These are phyloP conservation scores for Elsinoe necatrix DNA, from an alignment of 2,329 filamentous ascomycete species.

Conservation along the genomic window DNA sequence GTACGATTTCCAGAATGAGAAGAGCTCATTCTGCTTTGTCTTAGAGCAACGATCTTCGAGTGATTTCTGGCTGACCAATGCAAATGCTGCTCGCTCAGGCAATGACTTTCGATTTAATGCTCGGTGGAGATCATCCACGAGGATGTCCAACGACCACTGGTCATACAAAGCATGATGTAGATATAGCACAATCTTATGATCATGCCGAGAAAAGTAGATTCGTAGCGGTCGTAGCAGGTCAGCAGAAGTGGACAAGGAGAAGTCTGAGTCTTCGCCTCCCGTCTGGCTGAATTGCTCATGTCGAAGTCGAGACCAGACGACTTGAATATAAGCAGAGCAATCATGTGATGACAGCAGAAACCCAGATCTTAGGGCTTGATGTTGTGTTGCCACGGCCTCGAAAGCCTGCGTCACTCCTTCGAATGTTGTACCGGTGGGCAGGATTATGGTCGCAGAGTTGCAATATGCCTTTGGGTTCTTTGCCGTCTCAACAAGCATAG, in stretches of 20 bases:
- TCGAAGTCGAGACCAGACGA: slow-evolving; percentile 52
- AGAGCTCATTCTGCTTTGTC: slow-evolving; percentile 15
- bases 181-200: slow-evolving; percentile 40
- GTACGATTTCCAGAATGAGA: slow-evolving; percentile 59
- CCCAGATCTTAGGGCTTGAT: slow-evolving; percentile 64
- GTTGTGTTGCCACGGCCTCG: slow-evolving; percentile 41
- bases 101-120: slow-evolving; percentile 36
- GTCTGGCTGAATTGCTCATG: slow-evolving; percentile 25
- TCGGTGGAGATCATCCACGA: slow-evolving; percentile 58
- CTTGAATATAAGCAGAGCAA: slow-evolving; percentile 47
- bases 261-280: slow-evolving; percentile 18
- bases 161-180: slow-evolving; percentile 84
- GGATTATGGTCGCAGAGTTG: slow-evolving; percentile 65
- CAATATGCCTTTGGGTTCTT: slow-evolving; percentile 57
- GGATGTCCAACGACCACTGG: slow-evolving; percentile 75
- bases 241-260: slow-evolving; percentile 25
- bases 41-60: not conserved
- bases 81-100: slow-evolving; percentile 49
- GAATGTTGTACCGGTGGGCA: slow-evolving; percentile 30
- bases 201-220: slow-evolving; percentile 45
- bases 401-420: slow-evolving; percentile 37
- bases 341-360: slow-evolving; percentile 49
- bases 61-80: slow-evolving; percentile 40
- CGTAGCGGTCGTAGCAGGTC: slow-evolving; percentile 51
- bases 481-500: slow-evolving; percentile 71